phyloP scores from a whole-genome alignment of 2,329 filamentous ascomycete species.

The Colletotrichum cuscutae region DNA sequence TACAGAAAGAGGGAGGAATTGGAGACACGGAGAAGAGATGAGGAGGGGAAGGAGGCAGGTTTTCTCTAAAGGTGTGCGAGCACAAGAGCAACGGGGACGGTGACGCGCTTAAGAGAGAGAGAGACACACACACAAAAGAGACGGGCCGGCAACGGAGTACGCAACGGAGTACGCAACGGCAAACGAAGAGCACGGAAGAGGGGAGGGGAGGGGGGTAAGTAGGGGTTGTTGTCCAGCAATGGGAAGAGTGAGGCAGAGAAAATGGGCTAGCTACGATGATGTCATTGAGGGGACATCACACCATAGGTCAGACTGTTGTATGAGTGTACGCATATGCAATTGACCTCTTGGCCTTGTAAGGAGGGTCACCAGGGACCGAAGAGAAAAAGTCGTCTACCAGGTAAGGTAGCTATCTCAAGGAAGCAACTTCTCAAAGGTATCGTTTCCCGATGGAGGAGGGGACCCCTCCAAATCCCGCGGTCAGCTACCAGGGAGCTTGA shows the following conservation, averaged over 20 bases:
- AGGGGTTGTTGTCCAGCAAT: neutral
- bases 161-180: constrained; percentile 26
- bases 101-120: constrained; percentile 8
- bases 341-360: neutral
- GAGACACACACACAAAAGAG: neutral
- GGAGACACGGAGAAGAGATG: neutral
- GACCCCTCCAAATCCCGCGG: neutral
- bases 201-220: neutral
- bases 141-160: constrained; percentile 28
- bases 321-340: neutral
- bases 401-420: neutral
- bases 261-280: constrained; percentile 28
- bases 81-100: constrained; percentile 2
- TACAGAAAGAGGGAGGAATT: constrained; percentile 38
- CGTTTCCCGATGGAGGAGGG: neutral
- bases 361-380: neutral
- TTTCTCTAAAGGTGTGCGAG: neutral
- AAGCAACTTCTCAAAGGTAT: neutral
- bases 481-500: neutral
- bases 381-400: neutral
- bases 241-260: neutral
- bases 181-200: constrained; percentile 5
- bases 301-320: neutral
- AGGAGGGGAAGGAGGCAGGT: constrained; percentile 9
- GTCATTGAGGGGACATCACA: constrained; percentile 33